Evolutionary conservation across 257 asterid species (phyloP).

Genomic region (Coffea canephora): DNA sequence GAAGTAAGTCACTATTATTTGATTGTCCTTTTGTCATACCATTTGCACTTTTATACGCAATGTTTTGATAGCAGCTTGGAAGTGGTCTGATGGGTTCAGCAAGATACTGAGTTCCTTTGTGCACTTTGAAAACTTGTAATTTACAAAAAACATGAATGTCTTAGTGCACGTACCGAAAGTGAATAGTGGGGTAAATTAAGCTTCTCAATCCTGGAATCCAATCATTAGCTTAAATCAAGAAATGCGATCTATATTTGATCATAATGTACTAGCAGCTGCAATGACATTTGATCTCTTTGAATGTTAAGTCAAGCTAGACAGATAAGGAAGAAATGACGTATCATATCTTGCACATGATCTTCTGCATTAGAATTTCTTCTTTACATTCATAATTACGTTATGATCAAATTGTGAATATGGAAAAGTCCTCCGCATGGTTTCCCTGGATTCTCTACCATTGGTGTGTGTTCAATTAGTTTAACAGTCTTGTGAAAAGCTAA

Average conservation of each 20-base stretch:
- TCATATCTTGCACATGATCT: background rate
- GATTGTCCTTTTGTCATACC: background rate
- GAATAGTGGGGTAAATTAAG: background rate
- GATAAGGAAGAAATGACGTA: background rate
- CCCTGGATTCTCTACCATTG: background rate
- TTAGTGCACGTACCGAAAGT: background rate
- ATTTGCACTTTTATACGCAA: background rate
- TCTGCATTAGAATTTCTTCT: background rate
- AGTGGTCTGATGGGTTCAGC: background rate
- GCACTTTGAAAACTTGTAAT: no score
- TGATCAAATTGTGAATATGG: background rate
- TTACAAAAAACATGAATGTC: background rate
- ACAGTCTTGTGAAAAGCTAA: background rate
- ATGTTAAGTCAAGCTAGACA: background rate
- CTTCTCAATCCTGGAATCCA: background rate
- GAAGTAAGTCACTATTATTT: constrained; percentile 45
- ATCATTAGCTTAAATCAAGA: background rate
- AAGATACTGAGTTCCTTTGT: background rate
- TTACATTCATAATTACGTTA: background rate
- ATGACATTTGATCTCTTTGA: background rate
- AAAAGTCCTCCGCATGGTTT: background rate
- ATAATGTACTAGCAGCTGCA: background rate
- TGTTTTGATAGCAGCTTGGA: background rate
- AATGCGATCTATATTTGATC: background rate
- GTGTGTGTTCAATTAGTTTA: no score